These are phyloP conservation scores for Cokeromyces recurvatus DNA, from an alignment of 371 early-diverging fungal genomes.

Conservation along the genomic window DNA sequence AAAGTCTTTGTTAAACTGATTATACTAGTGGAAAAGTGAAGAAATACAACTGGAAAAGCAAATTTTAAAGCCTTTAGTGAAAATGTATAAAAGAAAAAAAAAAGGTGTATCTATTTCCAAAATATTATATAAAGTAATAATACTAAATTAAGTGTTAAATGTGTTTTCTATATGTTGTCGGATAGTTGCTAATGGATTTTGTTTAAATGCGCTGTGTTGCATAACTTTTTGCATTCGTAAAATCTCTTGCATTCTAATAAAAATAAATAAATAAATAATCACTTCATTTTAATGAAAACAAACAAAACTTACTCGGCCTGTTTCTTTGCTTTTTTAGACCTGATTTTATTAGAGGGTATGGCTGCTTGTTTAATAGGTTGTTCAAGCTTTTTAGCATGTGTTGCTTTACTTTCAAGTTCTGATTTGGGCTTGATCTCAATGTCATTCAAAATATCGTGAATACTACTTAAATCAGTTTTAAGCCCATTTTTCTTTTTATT, in stretches of 20 bases:
- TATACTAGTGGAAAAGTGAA: too few relatives aligned
- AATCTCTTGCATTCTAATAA: conserved; percentile 56
- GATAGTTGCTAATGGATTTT: conserved; percentile 63
- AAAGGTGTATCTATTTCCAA: too few relatives aligned
- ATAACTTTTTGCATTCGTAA: conserved; percentile 68
- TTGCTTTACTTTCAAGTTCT: conserved; percentile 15
- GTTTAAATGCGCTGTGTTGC: conserved; percentile 63
- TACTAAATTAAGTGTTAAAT: too few relatives aligned
- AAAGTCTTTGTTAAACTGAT: too few relatives aligned
- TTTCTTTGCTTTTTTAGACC: conserved; percentile 47
- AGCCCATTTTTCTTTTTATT: conserved; percentile 29
- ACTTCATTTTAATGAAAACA: background rate
- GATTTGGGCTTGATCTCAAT: conserved; percentile 24
- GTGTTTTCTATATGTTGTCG: conserved; percentile 71
- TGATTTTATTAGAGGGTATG: conserved; percentile 30
- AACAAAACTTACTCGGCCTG: conserved; percentile 44
- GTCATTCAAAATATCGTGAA: conserved; percentile 40
- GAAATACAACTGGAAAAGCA: too few relatives aligned
- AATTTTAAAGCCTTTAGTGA: too few relatives aligned
- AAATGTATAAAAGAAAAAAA: too few relatives aligned
- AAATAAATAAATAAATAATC: background rate
- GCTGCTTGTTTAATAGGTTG: conserved; percentile 6
- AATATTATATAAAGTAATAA: too few relatives aligned
- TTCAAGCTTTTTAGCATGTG: conserved; percentile 11
- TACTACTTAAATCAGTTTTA: conserved; percentile 29